A percentile compares a stretch with the other conserved stretches of the same genome.
These are phyloP conservation scores for Russula emetica DNA, from an alignment of 768 basidiomycete genomes.

Conservation along the genomic window DNA sequence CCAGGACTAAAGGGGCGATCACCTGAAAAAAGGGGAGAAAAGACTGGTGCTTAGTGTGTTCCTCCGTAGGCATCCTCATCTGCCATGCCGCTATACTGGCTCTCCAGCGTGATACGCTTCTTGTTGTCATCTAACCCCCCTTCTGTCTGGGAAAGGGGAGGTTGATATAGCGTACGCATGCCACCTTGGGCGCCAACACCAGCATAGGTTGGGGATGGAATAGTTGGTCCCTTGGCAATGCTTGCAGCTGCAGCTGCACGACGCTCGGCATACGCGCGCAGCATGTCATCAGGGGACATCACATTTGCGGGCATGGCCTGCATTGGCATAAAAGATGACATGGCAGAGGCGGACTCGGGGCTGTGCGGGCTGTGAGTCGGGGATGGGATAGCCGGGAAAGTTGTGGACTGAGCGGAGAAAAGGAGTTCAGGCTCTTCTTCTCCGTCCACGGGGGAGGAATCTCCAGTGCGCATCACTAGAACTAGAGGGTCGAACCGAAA, in stretches of 20 bases:
- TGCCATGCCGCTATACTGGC: constrained; percentile 31
- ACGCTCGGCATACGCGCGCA: constrained; percentile 64
- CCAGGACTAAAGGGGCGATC: not conserved
- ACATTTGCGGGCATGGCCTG: constrained; percentile 40
- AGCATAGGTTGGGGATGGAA: constrained; percentile 31
- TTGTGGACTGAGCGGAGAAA: constrained; percentile 34
- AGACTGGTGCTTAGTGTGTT: constrained; percentile 15
- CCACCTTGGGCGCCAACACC: constrained; percentile 31
- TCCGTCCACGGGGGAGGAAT: constrained; percentile 8
- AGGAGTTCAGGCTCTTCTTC: constrained; percentile 43
- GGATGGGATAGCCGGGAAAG: constrained; percentile 34
- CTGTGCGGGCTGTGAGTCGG: constrained; percentile 34
- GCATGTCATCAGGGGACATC: constrained; percentile 70
- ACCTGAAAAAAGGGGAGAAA: not conserved
- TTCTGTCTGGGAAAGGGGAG: constrained; percentile 19
- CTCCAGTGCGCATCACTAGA: constrained; percentile 70
- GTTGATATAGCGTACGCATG: constrained; percentile 37
- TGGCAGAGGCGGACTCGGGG: constrained; percentile 37
- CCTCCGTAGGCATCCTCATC: constrained; percentile 33
- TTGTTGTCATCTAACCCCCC: constrained; percentile 13
- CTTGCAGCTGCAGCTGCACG: constrained; percentile 36
- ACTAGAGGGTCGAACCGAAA: constrained; percentile 9
- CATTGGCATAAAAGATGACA: constrained; percentile 39
- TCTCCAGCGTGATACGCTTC: constrained; percentile 31
- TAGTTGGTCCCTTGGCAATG: constrained; percentile 25